Evolutionary conservation across 2,329 filamentous ascomycete species (phyloP).

Genomic region (Verticillium nonalfalfae): DNA sequence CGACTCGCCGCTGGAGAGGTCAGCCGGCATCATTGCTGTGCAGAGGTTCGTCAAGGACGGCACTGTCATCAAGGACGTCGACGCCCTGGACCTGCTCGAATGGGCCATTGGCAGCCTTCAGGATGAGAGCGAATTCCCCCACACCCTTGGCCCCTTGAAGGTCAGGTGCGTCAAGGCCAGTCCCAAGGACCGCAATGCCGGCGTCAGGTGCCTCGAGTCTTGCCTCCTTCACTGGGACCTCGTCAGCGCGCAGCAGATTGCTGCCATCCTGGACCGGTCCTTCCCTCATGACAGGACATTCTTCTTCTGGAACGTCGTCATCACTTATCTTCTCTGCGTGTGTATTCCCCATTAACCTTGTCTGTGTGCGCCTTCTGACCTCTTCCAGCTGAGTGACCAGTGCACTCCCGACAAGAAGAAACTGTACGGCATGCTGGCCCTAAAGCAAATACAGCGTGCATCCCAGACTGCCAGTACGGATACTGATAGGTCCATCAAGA

Average conservation of each 20-base stretch:
- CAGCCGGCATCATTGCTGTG: slow-evolving; percentile 34
- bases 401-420: slow-evolving; percentile 41
- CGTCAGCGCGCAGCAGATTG: slow-evolving; percentile 53
- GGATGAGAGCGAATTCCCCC: slow-evolving; percentile 32
- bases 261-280: slow-evolving; percentile 44
- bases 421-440: slow-evolving; percentile 43
- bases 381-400: slow-evolving; percentile 35
- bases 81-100: slow-evolving; percentile 47
- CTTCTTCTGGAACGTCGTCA: slow-evolving; percentile 49
- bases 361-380: background rate
- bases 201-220: slow-evolving; percentile 39
- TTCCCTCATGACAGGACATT: slow-evolving; percentile 40
- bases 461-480: slow-evolving; percentile 2
- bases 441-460: slow-evolving; percentile 45
- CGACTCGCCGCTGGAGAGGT: slow-evolving; percentile 40
- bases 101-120: slow-evolving; percentile 39
- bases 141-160: slow-evolving; percentile 43
- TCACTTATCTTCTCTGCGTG: slow-evolving; percentile 48
- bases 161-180: slow-evolving; percentile 44
- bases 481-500: slow-evolving; percentile 26
- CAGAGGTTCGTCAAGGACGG: slow-evolving; percentile 40
- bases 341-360: slow-evolving; percentile 10
- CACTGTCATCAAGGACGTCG: slow-evolving; percentile 39
- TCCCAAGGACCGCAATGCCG: slow-evolving; percentile 36
- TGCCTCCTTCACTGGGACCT: slow-evolving; percentile 51